phyloP scores from a whole-genome alignment of 2,329 filamentous ascomycete genomes.

The Chrysosporium keratinophilum region DNA sequence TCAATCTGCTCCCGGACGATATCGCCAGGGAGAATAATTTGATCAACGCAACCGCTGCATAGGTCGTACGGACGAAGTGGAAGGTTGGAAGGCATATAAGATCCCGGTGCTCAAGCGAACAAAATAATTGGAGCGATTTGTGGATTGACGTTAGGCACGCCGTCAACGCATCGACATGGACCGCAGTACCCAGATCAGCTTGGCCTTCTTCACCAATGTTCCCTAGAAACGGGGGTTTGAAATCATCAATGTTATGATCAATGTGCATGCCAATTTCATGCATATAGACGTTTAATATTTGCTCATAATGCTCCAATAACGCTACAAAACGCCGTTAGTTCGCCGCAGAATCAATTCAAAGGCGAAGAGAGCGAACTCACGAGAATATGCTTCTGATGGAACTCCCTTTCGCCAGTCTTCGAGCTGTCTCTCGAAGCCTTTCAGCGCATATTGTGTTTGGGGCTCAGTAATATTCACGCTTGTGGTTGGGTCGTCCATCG shows the following conservation, averaged over 20 bases:
- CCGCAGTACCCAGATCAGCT: conserved; percentile 38
- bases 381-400: conserved; percentile 43
- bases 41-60: conserved; percentile 60
- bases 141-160: conserved; percentile 59
- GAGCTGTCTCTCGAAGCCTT: conserved; percentile 55
- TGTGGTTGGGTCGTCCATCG: conserved; percentile 52
- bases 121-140: conserved; percentile 54
- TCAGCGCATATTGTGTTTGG: conserved; percentile 54
- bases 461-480: conserved; percentile 48
- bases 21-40: conserved; percentile 62
- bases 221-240: conserved; percentile 37
- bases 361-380: conserved; percentile 37
- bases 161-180: conserved; percentile 57
- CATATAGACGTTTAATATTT: conserved; percentile 60
- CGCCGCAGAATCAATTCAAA: neutral
- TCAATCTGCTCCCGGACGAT: conserved; percentile 54
- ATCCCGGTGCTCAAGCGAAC: conserved; percentile 48
- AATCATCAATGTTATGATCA: conserved; percentile 49
- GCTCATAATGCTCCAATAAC: conserved; percentile 53
- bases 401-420: conserved; percentile 50
- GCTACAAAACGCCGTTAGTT: conserved; percentile 32
- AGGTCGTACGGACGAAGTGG: conserved; percentile 60
- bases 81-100: conserved; percentile 60
- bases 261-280: conserved; percentile 64
- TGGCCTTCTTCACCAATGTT: conserved; percentile 33